phyloP scores from a whole-genome alignment of 768 basidiomycete species.

The Kondoa subrosea region DNA sequence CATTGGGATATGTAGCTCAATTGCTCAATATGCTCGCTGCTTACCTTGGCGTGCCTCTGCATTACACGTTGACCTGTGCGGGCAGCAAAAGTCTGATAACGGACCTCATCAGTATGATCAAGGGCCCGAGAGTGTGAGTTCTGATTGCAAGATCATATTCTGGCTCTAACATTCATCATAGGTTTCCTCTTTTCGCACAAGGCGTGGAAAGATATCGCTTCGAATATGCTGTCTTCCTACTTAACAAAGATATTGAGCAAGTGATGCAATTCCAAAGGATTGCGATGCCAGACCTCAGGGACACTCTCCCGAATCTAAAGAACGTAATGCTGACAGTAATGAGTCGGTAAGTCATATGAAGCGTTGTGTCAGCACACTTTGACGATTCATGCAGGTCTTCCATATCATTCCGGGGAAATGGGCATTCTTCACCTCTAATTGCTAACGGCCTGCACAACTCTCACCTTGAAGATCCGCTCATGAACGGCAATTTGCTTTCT shows the following conservation, averaged over 20 bases:
- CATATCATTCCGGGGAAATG: not conserved
- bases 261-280: slow-evolving; percentile 54
- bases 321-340: slow-evolving; percentile 18
- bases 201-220: slow-evolving; percentile 94
- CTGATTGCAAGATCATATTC: slow-evolving; percentile 28
- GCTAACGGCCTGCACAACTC: not conserved
- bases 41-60: slow-evolving; percentile 55
- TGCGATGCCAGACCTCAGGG: slow-evolving; percentile 76
- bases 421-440: not conserved
- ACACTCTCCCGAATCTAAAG: slow-evolving; percentile 78
- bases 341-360: not conserved
- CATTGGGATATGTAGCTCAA: slow-evolving; percentile 78
- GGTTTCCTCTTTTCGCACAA: slow-evolving; percentile 86
- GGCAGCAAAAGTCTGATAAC: slow-evolving; percentile 80
- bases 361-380: not conserved
- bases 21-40: slow-evolving; percentile 63
- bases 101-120: slow-evolving; percentile 86
- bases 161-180: slow-evolving; percentile 30
- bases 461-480: not conserved
- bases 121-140: slow-evolving; percentile 70
- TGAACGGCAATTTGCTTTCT: not conserved
- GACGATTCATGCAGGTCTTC: not conserved
- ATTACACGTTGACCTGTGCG: slow-evolving; percentile 77
- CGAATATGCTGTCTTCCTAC: slow-evolving; percentile 87
- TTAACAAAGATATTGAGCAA: slow-evolving; percentile 95